Base-by-base conservation (phyloP, 148 eudicot genomes). In the Persicaria tinctoria region DNA sequence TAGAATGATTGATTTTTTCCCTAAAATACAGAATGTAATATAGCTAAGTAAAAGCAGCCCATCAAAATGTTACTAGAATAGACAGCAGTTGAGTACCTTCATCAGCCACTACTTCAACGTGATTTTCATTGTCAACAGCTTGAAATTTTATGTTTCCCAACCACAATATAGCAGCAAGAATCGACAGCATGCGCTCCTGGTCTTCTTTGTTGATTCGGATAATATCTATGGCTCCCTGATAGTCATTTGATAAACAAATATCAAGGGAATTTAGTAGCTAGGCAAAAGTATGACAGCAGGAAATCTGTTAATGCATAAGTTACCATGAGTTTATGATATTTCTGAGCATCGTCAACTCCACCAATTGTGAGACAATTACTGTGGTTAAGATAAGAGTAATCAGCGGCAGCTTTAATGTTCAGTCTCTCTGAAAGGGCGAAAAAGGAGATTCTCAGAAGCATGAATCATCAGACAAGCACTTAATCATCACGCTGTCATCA, bases 101-200 rank as follows among this genome's bases (percentile, higher is more conserved):
- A 83, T 85, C 87, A 70, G 74, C 76, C 74, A 90, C 87, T 76
- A 95, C 97, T 77, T 89, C 88, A 16, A 88, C 79, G 73, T 95
- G 90, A 84, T 87, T 89, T 80, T 90, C 97, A 76, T 79, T 78
- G 85, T 88, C 94, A 78, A 76, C 75, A 47, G 82, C 89, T 79
- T 89, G 82, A 82, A 90, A 95, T 56, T 93, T 81, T 82, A 95
- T 85, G 87, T 95, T 95, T 73, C 99, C 99, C 72, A 95, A 84
- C 99, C 99, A 95, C 63, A 95, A 82, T 46, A 95, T 88, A 62
- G 96, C 93, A 81, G 94, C 86, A 76, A 95, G 89, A 87, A 92
- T 88, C 78, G 88, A 82, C 80, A 89, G 91, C 73, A 83, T 76
- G 77, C 86, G 82, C 75, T 87, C 92, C 83, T 89, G 91, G 80